Base-by-base conservation (phyloP, 306 rosid species). In the Vigna unguiculata region DNA sequence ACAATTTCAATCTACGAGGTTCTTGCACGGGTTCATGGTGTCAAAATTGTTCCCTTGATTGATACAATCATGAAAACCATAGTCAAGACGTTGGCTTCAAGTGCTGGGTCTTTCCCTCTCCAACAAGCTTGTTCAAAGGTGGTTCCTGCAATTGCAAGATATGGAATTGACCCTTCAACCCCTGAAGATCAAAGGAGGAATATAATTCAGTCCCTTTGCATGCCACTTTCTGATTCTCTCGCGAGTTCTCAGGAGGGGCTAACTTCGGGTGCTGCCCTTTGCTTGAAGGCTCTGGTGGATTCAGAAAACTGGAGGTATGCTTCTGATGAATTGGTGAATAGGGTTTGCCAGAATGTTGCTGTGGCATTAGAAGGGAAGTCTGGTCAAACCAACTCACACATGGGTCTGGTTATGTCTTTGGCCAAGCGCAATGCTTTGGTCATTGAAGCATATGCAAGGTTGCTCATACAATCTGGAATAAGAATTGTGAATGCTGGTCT, bases 91-190 rank as follows among this genome's bases (percentile, higher is more conserved):
- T 74, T 93, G 61, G 86, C 94, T 82, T 90, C 90, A 14, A 93
- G 98, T 84, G 98, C 93, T 2, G 93, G 93, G 47, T 93, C 94
- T 40, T 93, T 93, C 78, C 94, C 98, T 38, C 94, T 93, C 30
- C 98, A 93, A 46, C 98, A 90, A 60, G 98, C 94, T 21, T 93
- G 98, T 75, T 93, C 98, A 1, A 90, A 86, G 79, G 94, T 93
- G 72, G 96, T 93, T 9, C 98, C 94, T 0, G 88, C 98, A 4
- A 90, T 93, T 82, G 98, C 93, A 17, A 81, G 91, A 78, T 86
- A 90, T 74, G 94, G 90, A 58, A 89, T 93, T 40, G 98, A 88
- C 66, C 91, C 90, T 1, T 83, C 93, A 61, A 91, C 90, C 34
- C 89, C 94, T 5, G 96, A 90, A 78, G 91, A 85, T 63, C 81